phyloP scores from a whole-genome alignment of 345 rosid species.

The Linum tenue region DNA sequence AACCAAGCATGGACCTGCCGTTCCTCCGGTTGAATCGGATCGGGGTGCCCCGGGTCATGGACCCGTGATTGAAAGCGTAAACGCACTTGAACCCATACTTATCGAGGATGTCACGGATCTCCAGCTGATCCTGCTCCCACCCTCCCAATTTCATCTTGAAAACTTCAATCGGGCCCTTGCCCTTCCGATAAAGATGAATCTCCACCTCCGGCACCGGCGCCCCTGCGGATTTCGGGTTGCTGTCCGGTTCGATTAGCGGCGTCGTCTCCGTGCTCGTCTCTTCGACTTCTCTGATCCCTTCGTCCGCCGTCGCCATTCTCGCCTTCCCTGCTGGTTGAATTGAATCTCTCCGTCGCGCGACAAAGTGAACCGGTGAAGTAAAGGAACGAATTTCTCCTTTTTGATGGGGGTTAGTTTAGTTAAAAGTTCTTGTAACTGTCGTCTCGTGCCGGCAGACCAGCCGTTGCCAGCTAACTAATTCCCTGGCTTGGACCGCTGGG shows the following conservation, averaged over 20 bases:
- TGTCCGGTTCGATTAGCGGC: conserved; percentile 2
- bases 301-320: conserved; percentile 23
- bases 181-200: conserved; percentile 58
- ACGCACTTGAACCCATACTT: conserved; percentile 65
- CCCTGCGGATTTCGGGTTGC: conserved; percentile 23
- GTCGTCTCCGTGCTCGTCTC: conserved; percentile 15
- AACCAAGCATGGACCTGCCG: conserved; percentile 65
- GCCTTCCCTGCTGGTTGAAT: not conserved
- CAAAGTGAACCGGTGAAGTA: not conserved
- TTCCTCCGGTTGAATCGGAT: conserved; percentile 68
- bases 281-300: conserved; percentile 43
- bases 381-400: not conserved
- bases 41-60: conserved; percentile 76
- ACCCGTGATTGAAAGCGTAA: conserved; percentile 55
- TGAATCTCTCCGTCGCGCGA: not conserved
- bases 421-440: not conserved
- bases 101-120: conserved; percentile 63
- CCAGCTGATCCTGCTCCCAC: conserved; percentile 85
- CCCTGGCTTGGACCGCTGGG: no score
- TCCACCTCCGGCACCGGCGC: conserved; percentile 64
- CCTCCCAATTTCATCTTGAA: conserved; percentile 69
- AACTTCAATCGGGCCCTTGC: conserved; percentile 80
- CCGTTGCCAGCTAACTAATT: no score
- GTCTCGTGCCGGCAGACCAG: not conserved
- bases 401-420: not conserved